Evolutionary conservation across 768 basidiomycete genomes (phyloP).

Genomic region (Boletales sp.): DNA sequence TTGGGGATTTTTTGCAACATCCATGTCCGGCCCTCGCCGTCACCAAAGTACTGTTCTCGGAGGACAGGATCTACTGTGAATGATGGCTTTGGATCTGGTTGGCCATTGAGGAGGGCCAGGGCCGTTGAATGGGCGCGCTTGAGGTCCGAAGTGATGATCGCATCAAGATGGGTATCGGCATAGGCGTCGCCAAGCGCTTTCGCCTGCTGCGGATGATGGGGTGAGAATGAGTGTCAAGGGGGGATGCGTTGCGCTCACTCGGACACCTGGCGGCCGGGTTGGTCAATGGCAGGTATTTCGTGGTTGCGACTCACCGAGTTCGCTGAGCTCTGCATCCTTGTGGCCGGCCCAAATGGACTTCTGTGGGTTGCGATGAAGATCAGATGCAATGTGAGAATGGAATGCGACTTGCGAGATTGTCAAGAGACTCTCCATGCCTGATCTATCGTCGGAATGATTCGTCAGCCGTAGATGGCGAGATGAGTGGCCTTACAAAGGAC

Average conservation of each 20-base stretch:
- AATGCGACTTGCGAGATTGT: conserved; percentile 55
- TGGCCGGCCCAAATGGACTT: conserved; percentile 68
- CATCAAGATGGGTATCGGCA: conserved; percentile 42
- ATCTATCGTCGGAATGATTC: conserved; percentile 38
- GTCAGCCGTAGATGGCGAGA: background rate
- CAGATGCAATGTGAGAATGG: too few species aligned
- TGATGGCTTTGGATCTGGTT: conserved; percentile 43
- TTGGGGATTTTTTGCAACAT: conserved; percentile 21
- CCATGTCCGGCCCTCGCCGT: conserved; percentile 63
- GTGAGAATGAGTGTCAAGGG: background rate
- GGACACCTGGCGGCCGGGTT: conserved; percentile 44
- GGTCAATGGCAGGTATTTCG: background rate
- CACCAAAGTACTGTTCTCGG: conserved; percentile 68
- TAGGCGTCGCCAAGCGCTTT: conserved; percentile 57
- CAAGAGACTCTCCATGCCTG: conserved; percentile 74
- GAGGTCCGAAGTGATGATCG: conserved; percentile 65
- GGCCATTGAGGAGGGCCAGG: conserved; percentile 47
- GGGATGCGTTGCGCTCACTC: conserved; percentile 32
- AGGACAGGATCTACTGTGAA: conserved; percentile 49
- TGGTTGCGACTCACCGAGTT: conserved; percentile 53
- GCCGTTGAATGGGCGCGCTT: conserved; percentile 65
- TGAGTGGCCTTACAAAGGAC: conserved; percentile 23
- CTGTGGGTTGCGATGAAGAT: conserved; percentile 23
- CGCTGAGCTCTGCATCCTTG: conserved; percentile 68
- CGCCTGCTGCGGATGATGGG: conserved; percentile 48